Base-by-base conservation (phyloP, 2,329 filamentous ascomycete species). In the Penicillium polonicum region DNA sequence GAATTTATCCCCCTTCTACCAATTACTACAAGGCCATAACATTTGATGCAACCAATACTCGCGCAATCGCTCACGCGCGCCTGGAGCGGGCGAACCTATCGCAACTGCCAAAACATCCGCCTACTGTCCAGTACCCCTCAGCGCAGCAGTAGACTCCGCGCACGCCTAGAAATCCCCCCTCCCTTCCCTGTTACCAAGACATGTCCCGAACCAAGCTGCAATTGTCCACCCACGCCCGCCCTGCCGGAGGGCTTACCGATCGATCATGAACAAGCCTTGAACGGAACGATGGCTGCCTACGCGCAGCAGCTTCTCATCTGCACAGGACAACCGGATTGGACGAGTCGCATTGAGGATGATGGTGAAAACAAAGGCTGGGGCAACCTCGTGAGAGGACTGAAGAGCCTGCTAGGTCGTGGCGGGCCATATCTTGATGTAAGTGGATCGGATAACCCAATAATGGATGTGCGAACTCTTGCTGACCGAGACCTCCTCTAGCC, bases 281-380 rank as follows among this genome's bases (percentile, higher is more conserved):
- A 89, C 69, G 90, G 90, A 13, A 88, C 89, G 6, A 92, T 96
- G 76, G 81, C 88, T 2, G 79, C 82, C 1, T 96, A 96, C 71
- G 82, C 86, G 1, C 88, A 95, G 74, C 92, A 97, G 66, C 83
- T 97, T 4, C 75, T 97, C 10, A 81, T 97, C 15, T 92, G 89
- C 61, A 96, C 92, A 0, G 92, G 91, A 5, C 85, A 86, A 60
- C 77, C 82, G 31, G 90, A 96, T 76, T 97, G 92, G 92, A 80
- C 82, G 29, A 92, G 89, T 69, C 84, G 85, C 57, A 95, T 97
- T 61, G 92, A 96, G 71, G 87, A 96, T 45, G 91, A 95, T 59
- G 85, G 88, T 17, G 71, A 75, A 35, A 72, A 76, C 3, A 72
- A 79, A 27, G 75, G 74, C 15, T 80, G 76, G 76, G 77, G 77